Percentiles rank a stretch among this genome's conserved stretches.
phyloP scores from a whole-genome alignment of 179 eudicot genomes.

The Monotropa hypopitys region DNA sequence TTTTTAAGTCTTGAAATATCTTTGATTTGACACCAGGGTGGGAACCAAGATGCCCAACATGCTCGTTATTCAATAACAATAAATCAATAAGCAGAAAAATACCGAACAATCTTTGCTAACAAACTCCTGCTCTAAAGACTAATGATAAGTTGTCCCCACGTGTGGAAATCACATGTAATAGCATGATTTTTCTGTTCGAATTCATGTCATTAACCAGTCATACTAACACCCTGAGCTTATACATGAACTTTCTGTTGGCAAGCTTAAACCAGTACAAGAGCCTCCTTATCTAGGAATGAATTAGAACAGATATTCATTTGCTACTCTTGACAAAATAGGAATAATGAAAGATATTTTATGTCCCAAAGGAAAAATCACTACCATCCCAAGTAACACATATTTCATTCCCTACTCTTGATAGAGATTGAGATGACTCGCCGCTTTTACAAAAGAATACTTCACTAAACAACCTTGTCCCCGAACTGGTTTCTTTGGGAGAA shows the following conservation, averaged over 20 bases:
- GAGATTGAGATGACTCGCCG: not conserved
- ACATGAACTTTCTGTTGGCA: not conserved
- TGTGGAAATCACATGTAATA: not conserved
- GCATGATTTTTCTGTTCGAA: not conserved
- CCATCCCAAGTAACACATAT: not conserved
- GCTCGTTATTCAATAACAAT: not conserved
- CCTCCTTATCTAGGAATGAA: not conserved
- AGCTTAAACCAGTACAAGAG: not conserved
- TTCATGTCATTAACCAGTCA: not conserved
- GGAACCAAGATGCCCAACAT: not conserved
- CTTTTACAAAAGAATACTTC: not conserved
- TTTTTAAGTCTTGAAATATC: not conserved
- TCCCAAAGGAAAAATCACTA: not conserved
- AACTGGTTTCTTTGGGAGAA: not conserved
- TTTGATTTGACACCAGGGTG: not conserved
- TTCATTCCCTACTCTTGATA: not conserved
- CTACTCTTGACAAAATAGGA: not conserved
- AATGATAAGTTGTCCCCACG: not conserved
- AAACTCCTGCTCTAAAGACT: not conserved
- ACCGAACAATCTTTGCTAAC: not conserved
- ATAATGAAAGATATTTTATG: not conserved
- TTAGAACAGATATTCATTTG: not conserved
- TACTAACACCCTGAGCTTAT: not conserved
- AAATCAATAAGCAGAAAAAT: not conserved
- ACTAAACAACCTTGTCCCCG: not conserved